phyloP scores from a whole-genome alignment of 306 rosid species.

The apple (Malus domestica) region DNA sequence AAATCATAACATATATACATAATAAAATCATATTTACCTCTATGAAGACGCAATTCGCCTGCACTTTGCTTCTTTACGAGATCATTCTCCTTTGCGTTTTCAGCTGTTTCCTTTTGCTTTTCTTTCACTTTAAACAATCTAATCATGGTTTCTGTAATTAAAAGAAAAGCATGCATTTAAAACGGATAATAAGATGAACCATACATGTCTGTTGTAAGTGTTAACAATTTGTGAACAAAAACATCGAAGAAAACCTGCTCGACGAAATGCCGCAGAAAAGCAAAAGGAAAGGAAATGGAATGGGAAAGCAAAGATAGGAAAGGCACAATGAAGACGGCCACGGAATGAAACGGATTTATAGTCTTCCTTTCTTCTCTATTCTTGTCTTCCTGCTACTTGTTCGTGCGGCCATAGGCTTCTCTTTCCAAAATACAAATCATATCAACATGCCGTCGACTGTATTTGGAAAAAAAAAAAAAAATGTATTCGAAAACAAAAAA shows the following conservation, averaged over 20 bases:
- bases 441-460: background rate
- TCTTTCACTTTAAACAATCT: constrained; percentile 39
- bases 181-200: background rate
- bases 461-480: background rate
- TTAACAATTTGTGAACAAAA: background rate
- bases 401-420: background rate
- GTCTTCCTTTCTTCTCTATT: background rate
- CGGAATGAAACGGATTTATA: background rate
- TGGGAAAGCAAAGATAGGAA: background rate
- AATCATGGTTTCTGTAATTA: constrained; percentile 23
- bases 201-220: background rate
- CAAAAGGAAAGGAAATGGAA: background rate
- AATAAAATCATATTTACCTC: constrained; percentile 11
- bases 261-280: background rate
- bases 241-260: background rate
- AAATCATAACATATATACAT: background rate
- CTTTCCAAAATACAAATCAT: no score
- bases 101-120: constrained; percentile 31
- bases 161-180: background rate
- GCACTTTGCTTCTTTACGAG: constrained; percentile 34
- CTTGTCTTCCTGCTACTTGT: background rate
- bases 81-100: constrained; percentile 18
- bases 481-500: no score
- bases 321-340: background rate
- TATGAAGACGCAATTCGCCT: constrained; percentile 43